These are phyloP conservation scores for Colletotrichum abscissum DNA, from an alignment of 2,329 filamentous ascomycete species.

Conservation along the genomic window DNA sequence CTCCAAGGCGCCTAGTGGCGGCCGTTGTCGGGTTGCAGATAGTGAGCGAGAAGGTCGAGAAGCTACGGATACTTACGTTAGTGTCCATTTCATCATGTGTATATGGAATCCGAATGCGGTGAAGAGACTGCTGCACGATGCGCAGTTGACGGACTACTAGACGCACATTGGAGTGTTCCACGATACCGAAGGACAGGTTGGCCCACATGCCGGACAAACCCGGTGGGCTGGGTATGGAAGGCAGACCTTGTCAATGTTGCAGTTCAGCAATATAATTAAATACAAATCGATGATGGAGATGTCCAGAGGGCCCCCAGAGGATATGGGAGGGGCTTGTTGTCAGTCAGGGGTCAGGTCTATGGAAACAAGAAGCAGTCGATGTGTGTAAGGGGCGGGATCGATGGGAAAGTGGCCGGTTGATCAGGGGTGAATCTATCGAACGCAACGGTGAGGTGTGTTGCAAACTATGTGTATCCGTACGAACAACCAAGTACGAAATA, in stretches of 20 bases:
- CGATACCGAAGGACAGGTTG: conserved; percentile 18
- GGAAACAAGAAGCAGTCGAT: not conserved
- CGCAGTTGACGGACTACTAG: conserved; percentile 12
- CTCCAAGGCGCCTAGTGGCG: not conserved
- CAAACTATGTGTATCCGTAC: not conserved
- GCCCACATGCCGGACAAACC: conserved; percentile 26
- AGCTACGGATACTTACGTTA: not conserved
- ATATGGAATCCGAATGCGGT: not conserved
- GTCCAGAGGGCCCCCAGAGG: too few species aligned
- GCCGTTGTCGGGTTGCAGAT: conserved; percentile 1
- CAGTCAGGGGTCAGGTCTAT: not conserved
- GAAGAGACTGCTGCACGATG: not conserved
- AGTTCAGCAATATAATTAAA: not conserved
- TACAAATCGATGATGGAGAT: not conserved
- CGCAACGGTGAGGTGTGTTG: not conserved
- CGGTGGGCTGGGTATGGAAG: conserved; percentile 14
- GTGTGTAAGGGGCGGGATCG: conserved; percentile 15
- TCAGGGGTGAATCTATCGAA: not conserved
- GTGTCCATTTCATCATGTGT: too few species aligned
- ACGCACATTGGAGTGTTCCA: conserved; percentile 25
- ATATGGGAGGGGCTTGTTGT: not conserved
- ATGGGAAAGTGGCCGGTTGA: conserved; percentile 21
- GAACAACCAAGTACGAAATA: not conserved
- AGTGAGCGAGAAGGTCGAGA: not conserved
- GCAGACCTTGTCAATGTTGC: not conserved